Evolutionary conservation across 169 alveolate species (phyloP), one percentile per base, ranked within the genome.

Genomic region (Eimeria acervulina): DNA sequence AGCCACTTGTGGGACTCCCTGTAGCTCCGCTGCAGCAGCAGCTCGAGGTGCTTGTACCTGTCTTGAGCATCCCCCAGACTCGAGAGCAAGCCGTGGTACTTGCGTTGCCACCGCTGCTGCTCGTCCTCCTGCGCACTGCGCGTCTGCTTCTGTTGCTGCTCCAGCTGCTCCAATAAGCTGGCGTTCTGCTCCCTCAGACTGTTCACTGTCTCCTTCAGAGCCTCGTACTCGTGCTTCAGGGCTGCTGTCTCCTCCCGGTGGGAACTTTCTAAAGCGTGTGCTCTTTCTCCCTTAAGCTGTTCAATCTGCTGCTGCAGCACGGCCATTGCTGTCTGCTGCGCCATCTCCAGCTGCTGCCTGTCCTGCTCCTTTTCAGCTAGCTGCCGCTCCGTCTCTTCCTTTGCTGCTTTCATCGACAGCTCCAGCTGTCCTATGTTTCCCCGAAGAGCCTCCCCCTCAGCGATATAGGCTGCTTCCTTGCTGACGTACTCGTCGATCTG

Each of bases 241-340:
- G 10, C 26, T 28, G 31, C 33, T 21, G 55, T 31, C 26, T 31
- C 78, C 38, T 23, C 66, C 36, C 55, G 51, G 33, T 23, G n/a
- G 23, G 51, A 59, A 1, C 26, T 42, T 31, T 52, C 80, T 23
- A 51, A 55, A 31, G 63, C 70, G 4, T 31, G 33, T 26, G 78
- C 33, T 36, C 76, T 44, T 42, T 55, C 92, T 59, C 2, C 66
- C 80, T 84, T 26, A 4, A 84, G 66, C 38, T 51, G 36, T 44
- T 84, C 92, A 84, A 84, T 59, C 55, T 84, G 92, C 33, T 84
- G 78, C 92, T 84, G 42, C 92, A 84, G 38, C 23, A 52, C 92
- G 4, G 72, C 92, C 44, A 84, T 26, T 15, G 76, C 92, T 31
- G 72, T 47, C 92, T 55, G 61, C 66, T 84, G 92, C 12, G 92